Conservation (phyloP, 1,139 yeast species). For the Zygosaccharomyces pseudobailii region DNA sequence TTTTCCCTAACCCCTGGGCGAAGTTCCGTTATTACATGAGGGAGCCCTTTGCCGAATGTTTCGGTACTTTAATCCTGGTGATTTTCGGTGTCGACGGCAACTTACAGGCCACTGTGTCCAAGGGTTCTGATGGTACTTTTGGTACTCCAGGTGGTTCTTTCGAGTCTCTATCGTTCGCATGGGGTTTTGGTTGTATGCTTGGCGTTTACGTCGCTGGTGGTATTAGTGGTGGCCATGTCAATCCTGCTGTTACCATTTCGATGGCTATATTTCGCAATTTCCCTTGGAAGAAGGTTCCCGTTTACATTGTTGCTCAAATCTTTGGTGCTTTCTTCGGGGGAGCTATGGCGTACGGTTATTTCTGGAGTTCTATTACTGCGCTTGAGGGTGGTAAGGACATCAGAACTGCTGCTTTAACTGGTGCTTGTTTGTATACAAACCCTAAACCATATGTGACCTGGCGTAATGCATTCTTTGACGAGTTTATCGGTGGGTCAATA, state of each 20-base stretch:
- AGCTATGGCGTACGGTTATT: constrained; percentile 33
- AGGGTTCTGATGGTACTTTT: constrained; percentile 20
- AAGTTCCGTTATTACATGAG: constrained; percentile 14
- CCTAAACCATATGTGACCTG: constrained; percentile 18
- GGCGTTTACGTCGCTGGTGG: constrained; percentile 38
- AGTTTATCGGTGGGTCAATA: constrained; percentile 16
- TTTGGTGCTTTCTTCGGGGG: constrained; percentile 32
- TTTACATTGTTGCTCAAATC: constrained; percentile 34
- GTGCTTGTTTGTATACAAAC: constrained; percentile 17
- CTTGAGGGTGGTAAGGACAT: constrained; percentile 17
- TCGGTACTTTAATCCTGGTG: constrained; percentile 39
- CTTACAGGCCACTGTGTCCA: constrained; percentile 35
- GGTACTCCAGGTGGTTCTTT: constrained; percentile 35
- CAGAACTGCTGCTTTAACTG: constrained; percentile 14
- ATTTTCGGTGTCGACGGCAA: constrained; percentile 42
- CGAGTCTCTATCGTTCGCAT: constrained; percentile 38
- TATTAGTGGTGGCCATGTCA: constrained; percentile 37
- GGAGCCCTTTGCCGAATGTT: constrained; percentile 37
- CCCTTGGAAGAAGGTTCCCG: constrained; percentile 38
- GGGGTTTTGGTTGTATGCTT: constrained; percentile 44
- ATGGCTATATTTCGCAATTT: constrained; percentile 37
- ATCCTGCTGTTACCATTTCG: constrained; percentile 37
- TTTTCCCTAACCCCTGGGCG: constrained; percentile 17
- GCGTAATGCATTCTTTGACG: constrained; percentile 19
- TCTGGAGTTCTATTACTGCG: constrained; percentile 19